Evolutionary conservation across 805 yeast species (phyloP).

Genomic region (Teunomyces stri): DNA sequence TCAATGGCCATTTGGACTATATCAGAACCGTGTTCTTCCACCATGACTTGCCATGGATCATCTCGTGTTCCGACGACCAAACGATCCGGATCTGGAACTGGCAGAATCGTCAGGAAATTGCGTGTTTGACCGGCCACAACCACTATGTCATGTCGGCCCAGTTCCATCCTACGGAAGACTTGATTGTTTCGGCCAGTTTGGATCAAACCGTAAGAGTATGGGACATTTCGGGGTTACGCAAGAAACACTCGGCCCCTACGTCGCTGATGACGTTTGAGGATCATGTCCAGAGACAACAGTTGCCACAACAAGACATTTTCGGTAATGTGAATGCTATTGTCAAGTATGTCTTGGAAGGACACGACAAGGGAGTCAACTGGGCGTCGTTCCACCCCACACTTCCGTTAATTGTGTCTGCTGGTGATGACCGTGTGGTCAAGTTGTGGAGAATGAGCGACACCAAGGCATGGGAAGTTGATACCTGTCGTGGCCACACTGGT

Average conservation of each 20-base stretch:
- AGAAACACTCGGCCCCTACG: slow-evolving; percentile 84
- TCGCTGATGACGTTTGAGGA: slow-evolving; percentile 52
- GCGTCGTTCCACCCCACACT: slow-evolving; percentile 96
- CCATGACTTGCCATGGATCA: slow-evolving; percentile 94
- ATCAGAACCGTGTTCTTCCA: slow-evolving; percentile 94
- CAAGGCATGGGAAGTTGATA: slow-evolving; percentile 98
- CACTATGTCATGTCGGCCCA: slow-evolving; percentile 98
- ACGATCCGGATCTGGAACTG: slow-evolving; percentile 99
- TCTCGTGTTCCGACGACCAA: slow-evolving; percentile 95
- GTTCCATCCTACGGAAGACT: slow-evolving; percentile 93
- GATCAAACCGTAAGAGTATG: slow-evolving; percentile 99
- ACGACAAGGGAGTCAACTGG: slow-evolving; percentile 98
- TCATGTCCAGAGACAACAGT: slow-evolving; percentile 60
- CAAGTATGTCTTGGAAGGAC: slow-evolving; percentile 95
- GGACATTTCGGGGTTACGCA: slow-evolving; percentile 94
- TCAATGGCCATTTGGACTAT: slow-evolving; percentile 92
- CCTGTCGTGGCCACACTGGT: slow-evolving; percentile 96
- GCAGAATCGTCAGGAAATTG: slow-evolving; percentile 97
- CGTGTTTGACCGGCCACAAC: slow-evolving; percentile 95
- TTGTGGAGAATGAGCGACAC: slow-evolving; percentile 97
- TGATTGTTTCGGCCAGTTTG: slow-evolving; percentile 91
- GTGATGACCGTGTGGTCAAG: slow-evolving; percentile 93
- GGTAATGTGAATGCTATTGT: slow-evolving; percentile 93
- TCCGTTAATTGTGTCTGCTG: slow-evolving; percentile 92
- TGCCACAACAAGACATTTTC: slow-evolving; percentile 87